These are phyloP conservation scores for Yamadazyma ubonensis DNA, from an alignment of 805 yeast species.

Conservation along the genomic window DNA sequence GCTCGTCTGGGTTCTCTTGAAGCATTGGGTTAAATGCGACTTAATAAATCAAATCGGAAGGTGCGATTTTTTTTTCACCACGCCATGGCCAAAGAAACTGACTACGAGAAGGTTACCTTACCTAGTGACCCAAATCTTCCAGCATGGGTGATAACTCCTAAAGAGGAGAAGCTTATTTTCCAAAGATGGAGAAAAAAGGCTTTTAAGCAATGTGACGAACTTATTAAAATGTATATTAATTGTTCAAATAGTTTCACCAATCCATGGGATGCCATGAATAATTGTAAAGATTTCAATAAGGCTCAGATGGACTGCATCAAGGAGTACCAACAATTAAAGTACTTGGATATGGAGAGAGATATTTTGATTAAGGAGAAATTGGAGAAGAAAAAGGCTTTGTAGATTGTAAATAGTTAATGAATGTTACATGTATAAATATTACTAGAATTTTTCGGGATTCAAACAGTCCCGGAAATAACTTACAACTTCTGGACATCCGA, in stretches of 20 bases:
- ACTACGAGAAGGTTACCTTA: slow-evolving; percentile 38
- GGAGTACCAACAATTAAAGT: slow-evolving; percentile 58
- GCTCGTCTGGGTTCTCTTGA: slow-evolving; percentile 31
- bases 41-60: not conserved
- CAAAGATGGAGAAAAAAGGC: slow-evolving; percentile 68
- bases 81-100: slow-evolving; percentile 23
- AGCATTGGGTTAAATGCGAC: slow-evolving; percentile 21
- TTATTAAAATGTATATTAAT: slow-evolving; percentile 65
- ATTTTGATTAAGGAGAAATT: slow-evolving; percentile 56
- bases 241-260: slow-evolving; percentile 60
- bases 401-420: slow-evolving; percentile 8
- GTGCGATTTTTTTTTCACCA: not conserved
- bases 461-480: too few relatives aligned
- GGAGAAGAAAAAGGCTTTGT: slow-evolving; percentile 15
- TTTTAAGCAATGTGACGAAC: slow-evolving; percentile 63
- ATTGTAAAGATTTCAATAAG: slow-evolving; percentile 58
- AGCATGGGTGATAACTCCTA: slow-evolving; percentile 72
- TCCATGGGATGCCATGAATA: slow-evolving; percentile 63
- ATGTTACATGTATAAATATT: too few relatives aligned
- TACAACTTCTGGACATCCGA: too few relatives aligned
- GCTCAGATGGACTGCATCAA: slow-evolving; percentile 64
- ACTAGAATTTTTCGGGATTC: too few relatives aligned
- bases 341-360: slow-evolving; percentile 69
- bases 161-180: slow-evolving; percentile 71
- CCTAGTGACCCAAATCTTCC: slow-evolving; percentile 54